Evolutionary conservation across 345 rosid genomes (phyloP).

Genomic region (Reutealis trisperma): DNA sequence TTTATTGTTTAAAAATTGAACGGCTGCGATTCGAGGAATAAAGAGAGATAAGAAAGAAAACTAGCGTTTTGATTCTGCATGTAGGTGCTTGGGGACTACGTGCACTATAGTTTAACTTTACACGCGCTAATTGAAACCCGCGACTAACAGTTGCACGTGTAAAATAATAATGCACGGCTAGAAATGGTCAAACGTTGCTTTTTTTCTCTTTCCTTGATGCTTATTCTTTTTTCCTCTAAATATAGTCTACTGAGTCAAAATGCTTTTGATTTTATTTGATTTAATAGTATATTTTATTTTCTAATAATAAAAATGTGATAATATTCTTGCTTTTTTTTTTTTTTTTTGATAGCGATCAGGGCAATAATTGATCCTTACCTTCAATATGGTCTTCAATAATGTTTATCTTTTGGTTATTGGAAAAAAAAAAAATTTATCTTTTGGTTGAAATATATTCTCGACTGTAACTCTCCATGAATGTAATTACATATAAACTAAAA

Average conservation of each 20-base stretch:
- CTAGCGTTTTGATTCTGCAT: neutral
- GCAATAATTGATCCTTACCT: too few species aligned
- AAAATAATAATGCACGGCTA: neutral
- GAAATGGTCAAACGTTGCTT: neutral
- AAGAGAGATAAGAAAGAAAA: neutral
- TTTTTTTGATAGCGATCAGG: too few species aligned
- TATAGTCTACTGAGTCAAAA: neutral
- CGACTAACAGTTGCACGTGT: neutral
- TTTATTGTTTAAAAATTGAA: neutral
- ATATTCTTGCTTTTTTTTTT: too few species aligned
- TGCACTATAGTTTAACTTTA: neutral
- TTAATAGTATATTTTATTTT: too few species aligned
- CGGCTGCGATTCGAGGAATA: neutral
- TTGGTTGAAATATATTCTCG: too few species aligned
- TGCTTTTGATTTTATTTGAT: too few species aligned
- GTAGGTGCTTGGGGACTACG: neutral
- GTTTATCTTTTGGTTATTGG: too few species aligned
- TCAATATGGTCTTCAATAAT: too few species aligned
- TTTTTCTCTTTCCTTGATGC: neutral
- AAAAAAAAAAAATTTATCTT: too few species aligned
- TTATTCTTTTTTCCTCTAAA: neutral
- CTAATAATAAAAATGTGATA: too few species aligned
- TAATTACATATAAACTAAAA: too few species aligned
- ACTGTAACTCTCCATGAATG: too few species aligned
- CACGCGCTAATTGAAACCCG: neutral